These are phyloP conservation scores for Talaromyces ruber DNA, from an alignment of 495 filamentous ascomycete genomes.

Conservation along the genomic window DNA sequence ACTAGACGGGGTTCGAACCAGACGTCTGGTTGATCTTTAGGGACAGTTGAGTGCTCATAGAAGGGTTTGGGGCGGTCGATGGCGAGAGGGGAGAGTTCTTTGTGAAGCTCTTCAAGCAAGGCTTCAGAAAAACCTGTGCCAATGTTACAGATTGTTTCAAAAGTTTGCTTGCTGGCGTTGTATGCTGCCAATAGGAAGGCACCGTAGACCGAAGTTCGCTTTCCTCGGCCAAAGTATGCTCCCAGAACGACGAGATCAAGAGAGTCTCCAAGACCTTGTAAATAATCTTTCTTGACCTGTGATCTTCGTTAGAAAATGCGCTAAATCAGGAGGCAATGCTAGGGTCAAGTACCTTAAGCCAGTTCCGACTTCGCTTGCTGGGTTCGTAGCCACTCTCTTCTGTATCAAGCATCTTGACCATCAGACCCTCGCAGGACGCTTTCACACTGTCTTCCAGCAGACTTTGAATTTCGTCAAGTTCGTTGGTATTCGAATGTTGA, in stretches of 20 bases:
- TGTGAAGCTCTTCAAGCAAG: constrained; percentile 73
- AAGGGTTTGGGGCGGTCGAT: constrained; percentile 93
- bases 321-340: background rate
- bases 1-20: constrained; percentile 95
- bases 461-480: constrained; percentile 83
- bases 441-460: constrained; percentile 92
- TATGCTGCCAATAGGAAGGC: constrained; percentile 94
- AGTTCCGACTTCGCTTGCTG: constrained; percentile 89
- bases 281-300: constrained; percentile 95
- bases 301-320: constrained; percentile 11
- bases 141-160: constrained; percentile 96
- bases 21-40: constrained; percentile 91
- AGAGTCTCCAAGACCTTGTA: constrained; percentile 85
- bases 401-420: constrained; percentile 99
- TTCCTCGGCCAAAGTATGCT: constrained; percentile 89
- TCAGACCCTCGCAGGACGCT: constrained; percentile 89
- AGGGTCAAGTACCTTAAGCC: constrained; percentile 68
- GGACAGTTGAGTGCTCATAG: constrained; percentile 73
- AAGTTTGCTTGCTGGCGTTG: constrained; percentile 66
- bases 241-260: constrained; percentile 94
- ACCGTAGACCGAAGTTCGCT: constrained; percentile 89
- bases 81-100: constrained; percentile 54
- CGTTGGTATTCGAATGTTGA: constrained; percentile 75
- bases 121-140: constrained; percentile 94
- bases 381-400: constrained; percentile 88